Conservation (phyloP, 2,329 filamentous ascomycete genomes). For the Phialophora chinensis region DNA sequence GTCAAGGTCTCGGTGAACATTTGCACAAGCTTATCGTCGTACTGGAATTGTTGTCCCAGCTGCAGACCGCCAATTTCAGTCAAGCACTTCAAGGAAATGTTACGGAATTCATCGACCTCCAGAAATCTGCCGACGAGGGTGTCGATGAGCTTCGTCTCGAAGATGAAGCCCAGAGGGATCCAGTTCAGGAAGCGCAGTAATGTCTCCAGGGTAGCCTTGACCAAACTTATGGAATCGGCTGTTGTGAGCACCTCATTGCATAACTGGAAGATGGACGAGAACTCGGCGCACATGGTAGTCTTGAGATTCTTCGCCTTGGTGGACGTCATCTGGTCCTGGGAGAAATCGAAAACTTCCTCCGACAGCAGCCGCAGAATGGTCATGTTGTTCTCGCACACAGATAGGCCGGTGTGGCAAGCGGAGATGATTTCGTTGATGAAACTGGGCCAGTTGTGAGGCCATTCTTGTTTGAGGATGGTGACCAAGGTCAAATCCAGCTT, state of each 20-base stretch:
- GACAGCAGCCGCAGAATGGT: constrained; percentile 92
- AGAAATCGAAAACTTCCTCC: constrained; percentile 99
- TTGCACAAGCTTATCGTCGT: constrained; percentile 92
- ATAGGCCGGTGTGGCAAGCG: constrained; percentile 91
- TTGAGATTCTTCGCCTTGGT: constrained; percentile 95
- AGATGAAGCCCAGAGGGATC: constrained; percentile 98
- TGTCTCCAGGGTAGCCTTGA: constrained; percentile 97
- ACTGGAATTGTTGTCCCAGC: constrained; percentile 75
- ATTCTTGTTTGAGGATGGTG: constrained; percentile 98
- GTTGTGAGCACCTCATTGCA: constrained; percentile 94
- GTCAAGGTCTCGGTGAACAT: constrained; percentile 99
- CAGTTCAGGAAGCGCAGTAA: constrained; percentile 96
- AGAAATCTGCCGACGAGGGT: constrained; percentile 91
- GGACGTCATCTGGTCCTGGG: constrained; percentile 98
- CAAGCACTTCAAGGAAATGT: constrained; percentile 93
- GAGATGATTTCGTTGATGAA: constrained; percentile 99
- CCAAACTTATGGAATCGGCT: constrained; percentile 82
- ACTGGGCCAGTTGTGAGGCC: constrained; percentile 99
- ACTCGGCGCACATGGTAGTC: constrained; percentile 98
- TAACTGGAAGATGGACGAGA: constrained; percentile 96
- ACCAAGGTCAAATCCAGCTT: constrained; percentile 98
- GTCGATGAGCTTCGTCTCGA: constrained; percentile 95
- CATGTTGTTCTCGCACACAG: constrained; percentile 99
- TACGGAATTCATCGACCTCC: constrained; percentile 91
- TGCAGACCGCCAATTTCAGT: constrained; percentile 96